Base-by-base conservation (phyloP, 768 basidiomycete genomes). In the Sistotremastrum suecicum region DNA sequence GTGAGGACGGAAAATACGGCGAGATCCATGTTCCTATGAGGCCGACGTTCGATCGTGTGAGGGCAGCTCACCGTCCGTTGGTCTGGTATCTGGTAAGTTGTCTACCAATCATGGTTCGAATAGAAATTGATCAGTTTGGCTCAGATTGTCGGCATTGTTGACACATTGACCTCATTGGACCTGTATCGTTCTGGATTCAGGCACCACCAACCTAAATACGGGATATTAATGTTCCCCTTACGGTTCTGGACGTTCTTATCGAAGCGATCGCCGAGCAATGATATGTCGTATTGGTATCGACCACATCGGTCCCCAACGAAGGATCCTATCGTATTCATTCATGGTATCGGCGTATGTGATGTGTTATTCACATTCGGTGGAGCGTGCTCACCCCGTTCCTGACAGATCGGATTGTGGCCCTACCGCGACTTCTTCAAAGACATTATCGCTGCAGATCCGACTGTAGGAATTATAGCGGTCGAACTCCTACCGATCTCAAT, bases 401-500 rank as follows among this genome's bases (percentile, higher is more conserved):
- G 3, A 28, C 49, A 80, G 78, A 77, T 83, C 45, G 80, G 80
- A 33, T 58, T 81, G 37, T 71, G 65, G 54, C 72, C 78, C 0
- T 82, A 83, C 48, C 39, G 66, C 1, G 56, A 65, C 3, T 75
- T 82, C 51, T 52, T 83, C 43, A 57, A 56, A 3, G 72, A 73
- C 29, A 54, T 80, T 8, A 51, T 63, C 7, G 48, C 50, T 1
- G 57, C 54, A 12, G 65, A 76, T 33, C 70, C 71, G 0, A 71
- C 76, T 41, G 62, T 73, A 2, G 78, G 77, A 37, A 71, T 82
- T 47, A 51, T 82, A 43, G 68, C 75, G 32, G 60, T 78, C 44
- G 80, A 82, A 56, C 61, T 76, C 39, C 70, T 81, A 36, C 69
- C 72, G 8, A 69, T 82, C 52, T 72, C 68, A 56, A 71, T 74